These are phyloP conservation scores for Albifimbria verrucaria DNA, from an alignment of 2,329 filamentous ascomycete genomes.

Conservation along the genomic window DNA sequence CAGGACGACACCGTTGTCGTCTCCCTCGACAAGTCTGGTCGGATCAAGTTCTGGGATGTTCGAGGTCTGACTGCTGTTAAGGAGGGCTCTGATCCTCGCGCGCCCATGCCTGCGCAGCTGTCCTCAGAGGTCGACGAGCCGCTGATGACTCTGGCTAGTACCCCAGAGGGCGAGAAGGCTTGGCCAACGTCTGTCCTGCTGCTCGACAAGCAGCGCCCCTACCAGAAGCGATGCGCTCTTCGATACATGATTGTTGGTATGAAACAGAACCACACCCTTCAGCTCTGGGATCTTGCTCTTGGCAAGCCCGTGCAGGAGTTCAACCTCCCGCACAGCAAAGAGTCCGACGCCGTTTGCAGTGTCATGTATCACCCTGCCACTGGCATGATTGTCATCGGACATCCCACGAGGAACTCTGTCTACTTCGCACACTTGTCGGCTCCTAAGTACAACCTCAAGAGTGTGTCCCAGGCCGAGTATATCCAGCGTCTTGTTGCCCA, in stretches of 20 bases:
- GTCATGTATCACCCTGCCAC: conserved; percentile 90
- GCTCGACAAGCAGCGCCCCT: conserved; percentile 93
- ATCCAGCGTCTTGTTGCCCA: conserved; percentile 73
- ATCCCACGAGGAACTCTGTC: conserved; percentile 94
- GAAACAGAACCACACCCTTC: conserved; percentile 98
- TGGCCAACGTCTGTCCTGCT: conserved; percentile 96
- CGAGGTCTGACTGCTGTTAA: conserved; percentile 64
- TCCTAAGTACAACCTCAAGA: conserved; percentile 82
- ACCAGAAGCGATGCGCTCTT: conserved; percentile 82
- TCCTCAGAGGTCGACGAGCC: conserved; percentile 80
- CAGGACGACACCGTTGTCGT: conserved; percentile 94
- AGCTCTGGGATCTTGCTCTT: conserved; percentile 95
- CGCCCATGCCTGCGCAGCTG: conserved; percentile 50
- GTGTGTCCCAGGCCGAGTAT: conserved; percentile 84
- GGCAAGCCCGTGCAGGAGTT: conserved; percentile 96
- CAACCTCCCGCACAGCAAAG: conserved; percentile 91
- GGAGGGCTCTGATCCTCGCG: conserved; percentile 47
- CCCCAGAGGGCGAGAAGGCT: conserved; percentile 84
- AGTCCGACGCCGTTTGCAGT: conserved; percentile 97
- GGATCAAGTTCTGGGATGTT: conserved; percentile 98
- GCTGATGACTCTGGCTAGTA: conserved; percentile 81
- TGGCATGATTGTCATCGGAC: conserved; percentile 90
- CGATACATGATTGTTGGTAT: conserved; percentile 96
- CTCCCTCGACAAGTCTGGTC: conserved; percentile 93
- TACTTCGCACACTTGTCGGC: conserved; percentile 96